Evolutionary conservation across 768 basidiomycete species (phyloP).

Genomic region (Suillus fuscotomentosus): DNA sequence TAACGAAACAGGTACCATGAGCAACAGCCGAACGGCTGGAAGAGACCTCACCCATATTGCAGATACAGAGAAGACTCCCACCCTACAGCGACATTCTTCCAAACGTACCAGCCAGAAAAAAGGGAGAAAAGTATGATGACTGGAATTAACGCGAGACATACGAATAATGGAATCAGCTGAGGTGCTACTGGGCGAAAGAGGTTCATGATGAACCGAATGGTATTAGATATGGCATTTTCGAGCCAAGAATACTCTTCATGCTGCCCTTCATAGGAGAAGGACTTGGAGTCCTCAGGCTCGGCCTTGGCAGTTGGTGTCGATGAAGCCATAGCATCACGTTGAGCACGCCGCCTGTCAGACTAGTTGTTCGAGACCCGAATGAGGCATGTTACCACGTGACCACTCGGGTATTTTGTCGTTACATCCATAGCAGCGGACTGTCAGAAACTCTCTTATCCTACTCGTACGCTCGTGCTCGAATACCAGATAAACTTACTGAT

Average conservation of each 20-base stretch:
- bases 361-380: neutral
- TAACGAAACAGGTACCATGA: neutral
- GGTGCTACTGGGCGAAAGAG: slow-evolving; percentile 54
- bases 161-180: slow-evolving; percentile 61
- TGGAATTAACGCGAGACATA: slow-evolving; percentile 63
- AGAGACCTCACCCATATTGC: slow-evolving; percentile 70
- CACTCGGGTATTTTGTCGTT: neutral
- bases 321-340: slow-evolving; percentile 4
- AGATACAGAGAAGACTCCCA: slow-evolving; percentile 72
- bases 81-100: slow-evolving; percentile 65
- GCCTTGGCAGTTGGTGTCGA: slow-evolving; percentile 5
- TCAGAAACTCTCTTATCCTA: neutral
- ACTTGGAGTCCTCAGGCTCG: slow-evolving; percentile 4
- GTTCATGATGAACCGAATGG: slow-evolving; percentile 26
- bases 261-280: neutral
- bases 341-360: neutral
- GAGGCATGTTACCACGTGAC: neutral
- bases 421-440: neutral
- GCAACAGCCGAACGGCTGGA: neutral
- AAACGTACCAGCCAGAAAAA: slow-evolving; percentile 71
- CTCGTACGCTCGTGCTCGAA: neutral
- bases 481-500: neutral
- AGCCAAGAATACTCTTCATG: neutral
- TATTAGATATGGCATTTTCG: slow-evolving; percentile 9
- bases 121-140: slow-evolving; percentile 58